A percentile compares a stretch with the other conserved stretches of the same genome.
These are phyloP conservation scores for Pichia ethanolica DNA, from an alignment of 805 yeast genomes.

Conservation along the genomic window DNA sequence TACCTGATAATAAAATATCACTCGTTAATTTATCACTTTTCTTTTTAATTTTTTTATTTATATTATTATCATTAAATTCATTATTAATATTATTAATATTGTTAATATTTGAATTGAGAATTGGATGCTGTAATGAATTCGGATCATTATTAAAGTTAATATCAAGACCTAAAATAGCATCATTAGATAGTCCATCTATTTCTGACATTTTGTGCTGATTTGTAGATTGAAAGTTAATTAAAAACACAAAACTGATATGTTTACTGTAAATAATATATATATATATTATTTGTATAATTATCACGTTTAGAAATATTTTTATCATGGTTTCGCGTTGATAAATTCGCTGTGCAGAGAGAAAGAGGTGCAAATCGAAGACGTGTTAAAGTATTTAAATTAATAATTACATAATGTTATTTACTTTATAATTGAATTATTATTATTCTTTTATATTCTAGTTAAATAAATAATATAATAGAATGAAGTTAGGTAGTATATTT, in stretches of 20 bases:
- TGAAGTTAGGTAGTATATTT: background rate
- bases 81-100: no score
- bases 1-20: constrained; percentile 39
- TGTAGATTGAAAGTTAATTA: background rate
- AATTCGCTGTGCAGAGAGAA: no score
- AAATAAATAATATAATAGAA: background rate
- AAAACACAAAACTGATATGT: background rate
- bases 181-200: constrained; percentile 18
- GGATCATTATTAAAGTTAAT: constrained; percentile 7
- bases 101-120: background rate
- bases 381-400: no score
- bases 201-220: background rate
- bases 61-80: no score
- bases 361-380: no score
- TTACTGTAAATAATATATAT: no score
- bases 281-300: no score
- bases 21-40: constrained; percentile 42
- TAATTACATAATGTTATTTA: no score
- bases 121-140: background rate
- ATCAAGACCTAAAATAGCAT: constrained; percentile 23
- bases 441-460: no score
- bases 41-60: constrained; percentile 17
- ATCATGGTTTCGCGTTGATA: no score
- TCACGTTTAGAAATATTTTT: no score
- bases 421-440: no score